Percentiles rank a stretch among this genome's conserved stretches.
phyloP scores from a whole-genome alignment of 2,329 filamentous ascomycete species.

The Leptodontidium sp. region DNA sequence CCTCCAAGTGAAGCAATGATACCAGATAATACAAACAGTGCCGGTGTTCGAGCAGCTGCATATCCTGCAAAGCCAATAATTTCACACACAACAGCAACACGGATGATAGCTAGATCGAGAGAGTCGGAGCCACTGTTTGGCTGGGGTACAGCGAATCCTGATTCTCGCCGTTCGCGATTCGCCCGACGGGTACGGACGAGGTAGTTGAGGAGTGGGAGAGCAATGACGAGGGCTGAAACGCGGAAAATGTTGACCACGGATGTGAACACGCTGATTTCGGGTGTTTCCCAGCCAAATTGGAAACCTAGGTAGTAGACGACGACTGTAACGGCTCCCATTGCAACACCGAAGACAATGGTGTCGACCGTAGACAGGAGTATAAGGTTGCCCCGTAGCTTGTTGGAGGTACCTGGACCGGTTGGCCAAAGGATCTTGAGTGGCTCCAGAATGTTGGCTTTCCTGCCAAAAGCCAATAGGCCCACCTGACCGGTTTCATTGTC shows the following conservation, averaged over 20 bases:
- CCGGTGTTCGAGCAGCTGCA: constrained; percentile 66
- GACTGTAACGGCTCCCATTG: constrained; percentile 83
- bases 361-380: constrained; percentile 82
- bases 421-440: constrained; percentile 84
- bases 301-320: constrained; percentile 84
- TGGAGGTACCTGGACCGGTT: constrained; percentile 66
- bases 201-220: constrained; percentile 81
- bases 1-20: constrained; percentile 80
- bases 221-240: constrained; percentile 75
- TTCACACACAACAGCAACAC: constrained; percentile 78
- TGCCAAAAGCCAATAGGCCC: constrained; percentile 38
- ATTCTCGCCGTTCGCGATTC: constrained; percentile 58
- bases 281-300: constrained; percentile 82
- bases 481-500: constrained; percentile 27
- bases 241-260: constrained; percentile 79
- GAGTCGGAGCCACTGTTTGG: constrained; percentile 69
- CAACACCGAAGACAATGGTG: constrained; percentile 80
- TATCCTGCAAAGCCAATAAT: constrained; percentile 80
- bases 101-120: constrained; percentile 81
- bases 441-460: constrained; percentile 72
- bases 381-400: constrained; percentile 79
- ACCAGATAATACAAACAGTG: constrained; percentile 75
- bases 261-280: constrained; percentile 82
- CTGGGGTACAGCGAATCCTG: constrained; percentile 60
- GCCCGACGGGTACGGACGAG: constrained; percentile 64